Conservation (phyloP, 106 monocot genomes). For the Iris macrosiphon region DNA sequence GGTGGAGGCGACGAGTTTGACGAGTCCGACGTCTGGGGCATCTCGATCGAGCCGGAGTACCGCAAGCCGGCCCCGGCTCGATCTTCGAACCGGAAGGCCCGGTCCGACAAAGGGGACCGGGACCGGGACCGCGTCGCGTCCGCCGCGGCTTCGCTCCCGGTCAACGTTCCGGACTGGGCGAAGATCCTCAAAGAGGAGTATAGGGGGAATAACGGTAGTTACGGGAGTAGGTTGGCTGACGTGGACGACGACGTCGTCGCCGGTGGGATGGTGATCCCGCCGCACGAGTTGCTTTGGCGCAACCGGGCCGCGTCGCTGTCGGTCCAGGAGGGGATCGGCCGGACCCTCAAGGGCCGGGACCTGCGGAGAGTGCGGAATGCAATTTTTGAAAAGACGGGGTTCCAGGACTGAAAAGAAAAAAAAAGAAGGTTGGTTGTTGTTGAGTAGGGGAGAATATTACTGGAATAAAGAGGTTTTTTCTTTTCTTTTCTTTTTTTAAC, state of each 20-base stretch:
- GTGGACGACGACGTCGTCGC: conserved; percentile 14
- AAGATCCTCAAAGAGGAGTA: conserved; percentile 35
- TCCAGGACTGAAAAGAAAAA: conserved; percentile 57
- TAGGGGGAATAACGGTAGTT: conserved; percentile 4
- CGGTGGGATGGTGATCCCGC: conserved; percentile 35
- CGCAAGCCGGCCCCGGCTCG: conserved; percentile 1
- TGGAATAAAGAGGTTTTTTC: too few relatives aligned
- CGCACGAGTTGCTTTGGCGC: conserved; percentile 59
- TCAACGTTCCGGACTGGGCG: conserved; percentile 72
- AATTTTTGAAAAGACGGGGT: conserved; percentile 68
- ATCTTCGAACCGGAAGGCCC: conserved; percentile 1
- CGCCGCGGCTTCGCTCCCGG: conserved; percentile 32
- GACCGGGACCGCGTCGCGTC: not conserved
- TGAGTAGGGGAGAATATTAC: not conserved
- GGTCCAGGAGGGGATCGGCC: conserved; percentile 58
- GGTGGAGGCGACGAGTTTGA: conserved; percentile 36
- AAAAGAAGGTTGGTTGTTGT: not conserved
- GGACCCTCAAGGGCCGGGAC: conserved; percentile 82
- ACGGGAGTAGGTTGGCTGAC: not conserved
- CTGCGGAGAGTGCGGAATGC: conserved; percentile 74
- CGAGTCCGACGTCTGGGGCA: conserved; percentile 55
- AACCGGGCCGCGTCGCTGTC: conserved; percentile 51
- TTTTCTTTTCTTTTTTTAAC: too few relatives aligned
- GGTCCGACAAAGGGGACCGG: not conserved
- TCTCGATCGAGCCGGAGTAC: not conserved